These are phyloP conservation scores for Botrytis deweyae DNA, from an alignment of 2,329 filamentous ascomycete genomes.

Conservation along the genomic window DNA sequence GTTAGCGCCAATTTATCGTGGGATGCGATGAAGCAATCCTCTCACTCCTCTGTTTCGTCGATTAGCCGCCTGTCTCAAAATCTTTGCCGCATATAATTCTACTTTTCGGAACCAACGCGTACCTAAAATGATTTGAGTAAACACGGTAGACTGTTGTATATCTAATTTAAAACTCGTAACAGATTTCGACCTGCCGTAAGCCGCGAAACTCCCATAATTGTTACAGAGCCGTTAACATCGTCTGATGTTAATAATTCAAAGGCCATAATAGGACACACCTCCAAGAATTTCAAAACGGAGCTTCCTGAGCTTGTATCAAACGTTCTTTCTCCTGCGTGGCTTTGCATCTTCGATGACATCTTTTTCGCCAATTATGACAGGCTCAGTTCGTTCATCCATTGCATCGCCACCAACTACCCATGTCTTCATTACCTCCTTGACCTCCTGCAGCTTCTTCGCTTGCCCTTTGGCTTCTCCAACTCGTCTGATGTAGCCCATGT, in stretches of 20 bases:
- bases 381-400: constrained; percentile 31
- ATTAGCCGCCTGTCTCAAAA: constrained; percentile 17
- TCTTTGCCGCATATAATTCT: neutral
- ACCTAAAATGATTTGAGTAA: neutral
- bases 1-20: constrained; percentile 8
- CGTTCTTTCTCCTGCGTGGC: constrained; percentile 17
- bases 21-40: constrained; percentile 18
- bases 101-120: neutral
- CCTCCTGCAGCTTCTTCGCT: constrained; percentile 60
- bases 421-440: constrained; percentile 67
- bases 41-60: constrained; percentile 16
- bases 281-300: neutral
- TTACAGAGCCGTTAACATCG: neutral
- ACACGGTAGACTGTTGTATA: neutral
- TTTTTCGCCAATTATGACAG: constrained; percentile 3
- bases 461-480: constrained; percentile 66
- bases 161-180: constrained; percentile 7
- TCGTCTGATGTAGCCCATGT: constrained; percentile 71
- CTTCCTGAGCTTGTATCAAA: constrained; percentile 12
- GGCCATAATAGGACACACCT: neutral
- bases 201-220: neutral
- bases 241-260: neutral
- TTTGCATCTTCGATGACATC: constrained; percentile 9
- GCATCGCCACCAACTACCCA: constrained; percentile 59
- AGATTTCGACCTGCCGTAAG: neutral